Base-by-base conservation (phyloP, 306 rosid genomes). In the Corylus heterophylla region DNA sequence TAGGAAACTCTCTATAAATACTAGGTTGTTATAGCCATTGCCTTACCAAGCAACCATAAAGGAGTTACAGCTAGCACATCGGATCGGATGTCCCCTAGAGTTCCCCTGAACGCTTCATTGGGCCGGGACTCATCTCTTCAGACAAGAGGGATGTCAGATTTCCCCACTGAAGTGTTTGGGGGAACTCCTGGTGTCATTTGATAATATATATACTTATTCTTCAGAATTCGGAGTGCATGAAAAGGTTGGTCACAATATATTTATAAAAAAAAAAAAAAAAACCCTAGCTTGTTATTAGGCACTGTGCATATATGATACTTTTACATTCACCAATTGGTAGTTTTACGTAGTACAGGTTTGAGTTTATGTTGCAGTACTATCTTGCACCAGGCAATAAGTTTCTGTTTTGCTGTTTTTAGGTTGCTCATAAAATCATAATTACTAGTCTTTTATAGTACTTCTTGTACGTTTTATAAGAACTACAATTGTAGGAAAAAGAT, bases 161-260 rank as follows among this genome's bases (percentile, higher is more conserved):
- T 17, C 16, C 5, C 42, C 17, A 55, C 54, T 80, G 79, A 80
- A 80, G 79, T 74, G 83, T 74, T 80, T 74, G 79, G 83, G 70
- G 71, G 71, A 27, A 80, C 83, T 73, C 70, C 22, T 5, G 83
- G 79, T 52, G 75, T 3, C 79, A 68, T 56, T 75, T 69, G 84
- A 80, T 75, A 39, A 5, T 17, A 16, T 66, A 27, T 39, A 39
- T 42, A 42, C 45, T 42, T 1, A 42, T 42, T 42, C 45, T 31
- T 31, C 35, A 31, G 35, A 31, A 3, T 31, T 31, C 2, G 6
- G 8, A 42, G 8, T 5, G 8, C 45, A 42, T 7, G 45, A 42
- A 42, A 42, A 42, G 45, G 45, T 42, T 1, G 8, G 45, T 42
- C 45, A 42, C 8, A 0, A 42, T 5, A 42, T 31, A 22, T 22